Evolutionary conservation across 2,329 filamentous ascomycete species (phyloP).

Genomic region (Arthrobotrys entomopaga): DNA sequence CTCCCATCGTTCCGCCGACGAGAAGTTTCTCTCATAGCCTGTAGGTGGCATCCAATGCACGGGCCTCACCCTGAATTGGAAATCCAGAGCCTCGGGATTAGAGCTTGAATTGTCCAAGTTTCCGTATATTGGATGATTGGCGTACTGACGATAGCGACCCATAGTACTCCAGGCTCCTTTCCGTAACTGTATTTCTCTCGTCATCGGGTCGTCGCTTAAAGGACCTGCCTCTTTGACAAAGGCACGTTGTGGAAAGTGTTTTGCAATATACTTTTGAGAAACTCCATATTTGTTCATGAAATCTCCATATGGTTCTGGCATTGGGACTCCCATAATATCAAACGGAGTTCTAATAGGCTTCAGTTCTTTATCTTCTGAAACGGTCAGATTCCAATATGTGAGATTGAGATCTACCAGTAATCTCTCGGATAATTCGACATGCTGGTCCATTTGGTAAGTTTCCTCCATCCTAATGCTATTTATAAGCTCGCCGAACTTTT

Average conservation of each 20-base stretch:
- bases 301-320: conserved; percentile 41
- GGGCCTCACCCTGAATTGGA: conserved; percentile 32
- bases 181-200: conserved; percentile 36
- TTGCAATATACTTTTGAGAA: conserved; percentile 3
- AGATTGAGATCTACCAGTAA: conserved; percentile 37
- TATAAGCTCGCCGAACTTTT: conserved; percentile 35
- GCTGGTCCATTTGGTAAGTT: conserved; percentile 29
- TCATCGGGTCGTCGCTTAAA: conserved; percentile 34
- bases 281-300: conserved; percentile 1
- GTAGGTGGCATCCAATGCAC: conserved; percentile 37
- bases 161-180: conserved; percentile 18
- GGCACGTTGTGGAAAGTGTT: neutral
- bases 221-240: conserved; percentile 10
- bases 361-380: conserved; percentile 12
- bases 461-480: conserved; percentile 40
- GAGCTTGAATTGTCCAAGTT: neutral
- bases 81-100: conserved; percentile 27
- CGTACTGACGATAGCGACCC: conserved; percentile 3
- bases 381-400: conserved; percentile 20
- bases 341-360: conserved; percentile 34
- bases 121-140: conserved; percentile 1
- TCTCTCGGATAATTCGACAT: conserved; percentile 29
- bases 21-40: conserved; percentile 39
- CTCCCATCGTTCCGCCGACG: conserved; percentile 46
- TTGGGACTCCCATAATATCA: conserved; percentile 38